Evolutionary conservation across 805 yeast species (phyloP), one percentile per base, ranked within the genome.

Genomic region (Metschnikowia rubicola): DNA sequence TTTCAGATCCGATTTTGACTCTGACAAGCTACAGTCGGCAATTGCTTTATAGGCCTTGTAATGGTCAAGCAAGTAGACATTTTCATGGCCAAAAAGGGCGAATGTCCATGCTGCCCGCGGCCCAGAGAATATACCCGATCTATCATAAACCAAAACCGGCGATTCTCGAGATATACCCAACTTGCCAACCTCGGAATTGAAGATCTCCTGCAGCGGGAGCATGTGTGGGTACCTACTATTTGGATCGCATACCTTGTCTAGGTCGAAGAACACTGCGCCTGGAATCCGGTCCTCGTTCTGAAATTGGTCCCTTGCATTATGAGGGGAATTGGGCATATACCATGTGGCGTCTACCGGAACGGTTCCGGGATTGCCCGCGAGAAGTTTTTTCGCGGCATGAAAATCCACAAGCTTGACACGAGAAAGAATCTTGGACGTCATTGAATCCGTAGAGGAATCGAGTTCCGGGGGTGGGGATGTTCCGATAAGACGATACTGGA

Each of bases 101-200:
- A 94, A 77, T 56, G 91, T 88, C 97, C 97, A 94, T 0, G 90
- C 91, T 13, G 87, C 95, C 55, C 99, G 77, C 34, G 97, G 96
- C 2, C 91, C 81, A 36, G 96, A 83, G 64, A 92, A 89, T 52
- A 86, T 83, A 2, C 96, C 96, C 41, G 78, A 76, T 54, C 83
- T 82, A 66, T 94, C 99, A 64, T 94, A 94, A 10, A 94, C 80
- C 10, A 94, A 84, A 35, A 94, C 61, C 11, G 72, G 67, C 54
- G 91, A 94, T 41, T 71, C 39, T 28, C 67, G 67, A 3, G 59
- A 53, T 29, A 88, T 60, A 1, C 94, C 94, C 48, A 88, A 64
- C 12, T 75, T 59, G 10, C 77, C 66, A 56, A 83, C 71, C 12
- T 78, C 75, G 5, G 58, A 39, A 43, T 79, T 79, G 65, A 89